phyloP scores from a whole-genome alignment of 2,329 filamentous ascomycete species.

The Arthrobotrys sphaeroides region DNA sequence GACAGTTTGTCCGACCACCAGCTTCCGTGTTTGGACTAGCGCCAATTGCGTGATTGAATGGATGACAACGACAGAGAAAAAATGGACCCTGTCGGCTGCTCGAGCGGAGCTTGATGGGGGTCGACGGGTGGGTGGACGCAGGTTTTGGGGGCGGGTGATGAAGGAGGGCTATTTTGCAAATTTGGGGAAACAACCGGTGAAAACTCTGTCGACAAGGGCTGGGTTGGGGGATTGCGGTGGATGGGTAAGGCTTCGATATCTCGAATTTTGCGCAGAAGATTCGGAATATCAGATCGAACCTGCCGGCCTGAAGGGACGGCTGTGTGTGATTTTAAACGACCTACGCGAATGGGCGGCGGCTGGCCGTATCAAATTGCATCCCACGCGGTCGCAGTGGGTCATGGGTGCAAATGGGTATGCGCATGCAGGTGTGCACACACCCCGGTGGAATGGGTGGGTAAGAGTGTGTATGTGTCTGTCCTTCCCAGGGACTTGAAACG shows the following conservation, averaged over 20 bases:
- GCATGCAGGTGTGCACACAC: constrained; percentile 45
- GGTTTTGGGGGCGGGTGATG: background rate
- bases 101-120: constrained; percentile 16
- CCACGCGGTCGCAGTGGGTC: constrained; percentile 12
- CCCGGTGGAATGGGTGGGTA: constrained; percentile 15
- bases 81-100: constrained; percentile 14
- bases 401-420: constrained; percentile 24
- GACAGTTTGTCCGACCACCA: constrained; percentile 14
- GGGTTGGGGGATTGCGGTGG: background rate
- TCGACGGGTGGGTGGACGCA: background rate
- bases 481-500: background rate
- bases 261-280: background rate
- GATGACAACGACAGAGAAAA: constrained; percentile 15
- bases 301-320: too few species aligned
- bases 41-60: constrained; percentile 44
- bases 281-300: too few species aligned
- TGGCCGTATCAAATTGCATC: constrained; percentile 15
- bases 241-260: background rate
- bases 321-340: background rate
- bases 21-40: constrained; percentile 16
- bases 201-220: background rate
- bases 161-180: background rate
- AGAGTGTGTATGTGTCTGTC: background rate
- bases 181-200: background rate
- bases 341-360: constrained; percentile 1